phyloP scores from a whole-genome alignment of 768 basidiomycete species.

The Multifurca ochricompacta region DNA sequence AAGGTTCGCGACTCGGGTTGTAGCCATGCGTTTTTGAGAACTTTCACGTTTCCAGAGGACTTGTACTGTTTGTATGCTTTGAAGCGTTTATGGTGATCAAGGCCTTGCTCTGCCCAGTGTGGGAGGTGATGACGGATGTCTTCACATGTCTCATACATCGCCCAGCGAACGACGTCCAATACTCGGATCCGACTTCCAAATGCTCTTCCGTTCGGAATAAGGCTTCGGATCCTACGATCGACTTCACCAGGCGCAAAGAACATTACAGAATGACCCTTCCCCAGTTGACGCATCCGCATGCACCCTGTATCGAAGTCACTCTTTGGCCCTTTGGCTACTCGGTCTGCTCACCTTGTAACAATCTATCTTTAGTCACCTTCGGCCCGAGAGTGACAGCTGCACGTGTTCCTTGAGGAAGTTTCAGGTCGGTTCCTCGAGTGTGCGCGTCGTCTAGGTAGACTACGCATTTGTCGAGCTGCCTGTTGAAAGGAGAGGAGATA shows the following conservation, averaged over 20 bases:
- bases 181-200: background rate
- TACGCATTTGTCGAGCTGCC: conserved; percentile 32
- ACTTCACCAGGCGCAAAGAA: conserved; percentile 7
- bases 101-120: conserved; percentile 2
- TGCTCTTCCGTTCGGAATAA: background rate
- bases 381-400: conserved; percentile 45
- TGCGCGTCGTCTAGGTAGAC: conserved; percentile 49
- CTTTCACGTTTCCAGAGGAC: background rate
- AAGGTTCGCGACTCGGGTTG: background rate
- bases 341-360: conserved; percentile 37
- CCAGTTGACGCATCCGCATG: conserved; percentile 8
- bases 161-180: conserved; percentile 5
- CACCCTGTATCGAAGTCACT: background rate
- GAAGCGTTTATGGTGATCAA: background rate
- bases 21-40: background rate
- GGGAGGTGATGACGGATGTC: conserved; percentile 3
- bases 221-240: background rate
- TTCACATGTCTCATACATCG: conserved; percentile 6
- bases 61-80: background rate
- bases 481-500: conserved; percentile 31
- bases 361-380: conserved; percentile 42
- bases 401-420: conserved; percentile 33
- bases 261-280: conserved; percentile 2
- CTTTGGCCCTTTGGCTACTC: background rate
- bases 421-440: conserved; percentile 45